Evolutionary conservation across 306 rosid genomes (phyloP).

Genomic region (Calophaca sinica): DNA sequence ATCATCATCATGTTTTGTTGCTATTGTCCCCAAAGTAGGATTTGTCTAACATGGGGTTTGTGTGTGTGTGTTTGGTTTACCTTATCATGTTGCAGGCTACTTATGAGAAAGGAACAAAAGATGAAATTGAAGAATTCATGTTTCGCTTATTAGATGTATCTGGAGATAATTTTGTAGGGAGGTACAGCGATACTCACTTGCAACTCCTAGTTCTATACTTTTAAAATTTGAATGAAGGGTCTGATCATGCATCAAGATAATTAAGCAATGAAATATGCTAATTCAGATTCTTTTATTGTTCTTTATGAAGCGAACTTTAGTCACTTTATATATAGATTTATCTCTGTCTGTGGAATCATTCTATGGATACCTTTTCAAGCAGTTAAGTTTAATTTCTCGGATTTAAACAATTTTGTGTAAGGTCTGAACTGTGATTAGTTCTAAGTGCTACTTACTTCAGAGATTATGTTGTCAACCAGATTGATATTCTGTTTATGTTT

Average conservation of each 20-base stretch:
- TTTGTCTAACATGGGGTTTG: neutral
- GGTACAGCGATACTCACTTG: slow-evolving; percentile 50
- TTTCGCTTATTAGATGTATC: slow-evolving; percentile 67
- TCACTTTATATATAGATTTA: slow-evolving; percentile 13
- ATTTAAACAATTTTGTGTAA: slow-evolving; percentile 7
- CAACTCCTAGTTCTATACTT: slow-evolving; percentile 10
- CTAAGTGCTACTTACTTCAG: slow-evolving; percentile 11
- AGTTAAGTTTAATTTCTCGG: slow-evolving; percentile 27
- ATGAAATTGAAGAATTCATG: slow-evolving; percentile 82
- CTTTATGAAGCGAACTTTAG: slow-evolving; percentile 5
- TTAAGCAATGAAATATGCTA: neutral
- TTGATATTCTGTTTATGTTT: slow-evolving; percentile 29
- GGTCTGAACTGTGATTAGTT: slow-evolving; percentile 28
- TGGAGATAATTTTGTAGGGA: slow-evolving; percentile 55
- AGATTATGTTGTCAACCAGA: slow-evolving; percentile 3
- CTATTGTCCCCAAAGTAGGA: slow-evolving; percentile 3
- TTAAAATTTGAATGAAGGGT: slow-evolving; percentile 27
- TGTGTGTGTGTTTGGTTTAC: slow-evolving; percentile 12
- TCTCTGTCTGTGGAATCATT: neutral
- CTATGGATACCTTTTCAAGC: neutral
- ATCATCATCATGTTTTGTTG: slow-evolving; percentile 15
- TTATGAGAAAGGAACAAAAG: slow-evolving; percentile 85
- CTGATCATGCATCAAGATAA: neutral
- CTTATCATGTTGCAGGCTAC: slow-evolving; percentile 62
- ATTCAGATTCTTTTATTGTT: neutral